phyloP scores from a whole-genome alignment of 257 asterid species.

The Craterostigma plantagineum region DNA sequence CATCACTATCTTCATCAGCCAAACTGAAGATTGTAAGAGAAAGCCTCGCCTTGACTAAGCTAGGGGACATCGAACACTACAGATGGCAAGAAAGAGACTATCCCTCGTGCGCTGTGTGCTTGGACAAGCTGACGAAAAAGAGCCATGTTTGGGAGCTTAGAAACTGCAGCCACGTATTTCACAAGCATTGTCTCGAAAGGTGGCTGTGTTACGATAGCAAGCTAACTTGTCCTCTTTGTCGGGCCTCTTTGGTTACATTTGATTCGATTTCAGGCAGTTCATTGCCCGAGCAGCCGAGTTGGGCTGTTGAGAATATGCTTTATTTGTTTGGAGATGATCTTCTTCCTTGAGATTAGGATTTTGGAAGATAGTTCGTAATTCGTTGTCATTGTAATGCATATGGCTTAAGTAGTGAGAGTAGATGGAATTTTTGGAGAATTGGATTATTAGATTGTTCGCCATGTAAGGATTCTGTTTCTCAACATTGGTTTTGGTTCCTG shows the following conservation, averaged over 20 bases:
- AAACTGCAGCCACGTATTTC: slow-evolving; percentile 66
- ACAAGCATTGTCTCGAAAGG: slow-evolving; percentile 45
- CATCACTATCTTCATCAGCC: slow-evolving; percentile 9
- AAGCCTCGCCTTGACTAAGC: slow-evolving; percentile 24
- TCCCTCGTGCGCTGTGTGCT: slow-evolving; percentile 40
- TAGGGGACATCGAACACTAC: slow-evolving; percentile 20
- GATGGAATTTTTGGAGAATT: no score
- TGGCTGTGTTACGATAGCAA: slow-evolving; percentile 41
- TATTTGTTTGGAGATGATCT: slow-evolving; percentile 75
- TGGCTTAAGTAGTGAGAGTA: no score
- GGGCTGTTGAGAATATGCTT: slow-evolving; percentile 70
- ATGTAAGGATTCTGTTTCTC: no score
- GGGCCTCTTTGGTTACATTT: slow-evolving; percentile 24
- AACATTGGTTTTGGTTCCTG: no score
- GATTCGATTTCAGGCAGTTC: slow-evolving; percentile 10
- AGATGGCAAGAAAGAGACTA: slow-evolving; percentile 16
- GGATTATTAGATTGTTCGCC: no score
- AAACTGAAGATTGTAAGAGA: slow-evolving; percentile 18
- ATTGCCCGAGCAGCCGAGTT: slow-evolving; percentile 29
- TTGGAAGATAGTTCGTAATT: no score
- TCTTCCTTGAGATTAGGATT: slow-evolving; percentile 14
- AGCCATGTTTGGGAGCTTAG: slow-evolving; percentile 48
- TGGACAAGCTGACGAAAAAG: slow-evolving; percentile 26
- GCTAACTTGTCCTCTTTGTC: slow-evolving; percentile 51
- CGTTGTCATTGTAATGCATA: no score